Conservation (phyloP, 768 basidiomycete genomes). For the Infundibulicybe gibba region DNA sequence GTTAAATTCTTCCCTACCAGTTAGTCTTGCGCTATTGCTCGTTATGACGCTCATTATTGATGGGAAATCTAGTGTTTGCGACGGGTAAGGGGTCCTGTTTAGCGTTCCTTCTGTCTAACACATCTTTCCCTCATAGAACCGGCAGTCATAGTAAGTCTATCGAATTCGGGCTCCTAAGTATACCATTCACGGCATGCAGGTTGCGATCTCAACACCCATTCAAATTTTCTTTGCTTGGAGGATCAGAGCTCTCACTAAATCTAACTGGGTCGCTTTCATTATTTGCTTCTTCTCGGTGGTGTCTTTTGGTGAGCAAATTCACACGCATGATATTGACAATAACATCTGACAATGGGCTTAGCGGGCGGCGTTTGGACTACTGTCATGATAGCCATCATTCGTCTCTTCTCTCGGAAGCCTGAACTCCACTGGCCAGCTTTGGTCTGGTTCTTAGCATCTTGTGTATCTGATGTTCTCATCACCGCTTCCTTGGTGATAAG, state of each 20-base stretch:
- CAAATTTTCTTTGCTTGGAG: conserved; percentile 41
- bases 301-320: conserved; percentile 23
- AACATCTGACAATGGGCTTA: conserved; percentile 5
- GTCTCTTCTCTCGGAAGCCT: conserved; percentile 22
- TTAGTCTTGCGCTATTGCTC: not conserved
- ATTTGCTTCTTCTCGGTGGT: conserved; percentile 23
- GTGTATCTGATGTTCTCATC: conserved; percentile 44
- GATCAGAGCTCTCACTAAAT: conserved; percentile 28
- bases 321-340: not conserved
- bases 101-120: not conserved
- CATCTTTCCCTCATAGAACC: conserved; percentile 18
- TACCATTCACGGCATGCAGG: conserved; percentile 16
- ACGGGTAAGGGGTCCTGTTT: conserved; percentile 15
- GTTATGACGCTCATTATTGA: not conserved
- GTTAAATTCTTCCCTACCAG: conserved; percentile 7
- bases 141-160: conserved; percentile 24
- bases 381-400: conserved; percentile 18
- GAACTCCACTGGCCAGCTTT: conserved; percentile 27
- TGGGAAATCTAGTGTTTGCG: conserved; percentile 22
- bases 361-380: conserved; percentile 30
- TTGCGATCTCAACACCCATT: conserved; percentile 33
- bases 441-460: conserved; percentile 42
- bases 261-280: conserved; percentile 17
- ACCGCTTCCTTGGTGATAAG: conserved; percentile 35
- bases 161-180: not conserved